phyloP scores from a whole-genome alignment of 2,329 filamentous ascomycete species.

The Sarocladium brachiariae region DNA sequence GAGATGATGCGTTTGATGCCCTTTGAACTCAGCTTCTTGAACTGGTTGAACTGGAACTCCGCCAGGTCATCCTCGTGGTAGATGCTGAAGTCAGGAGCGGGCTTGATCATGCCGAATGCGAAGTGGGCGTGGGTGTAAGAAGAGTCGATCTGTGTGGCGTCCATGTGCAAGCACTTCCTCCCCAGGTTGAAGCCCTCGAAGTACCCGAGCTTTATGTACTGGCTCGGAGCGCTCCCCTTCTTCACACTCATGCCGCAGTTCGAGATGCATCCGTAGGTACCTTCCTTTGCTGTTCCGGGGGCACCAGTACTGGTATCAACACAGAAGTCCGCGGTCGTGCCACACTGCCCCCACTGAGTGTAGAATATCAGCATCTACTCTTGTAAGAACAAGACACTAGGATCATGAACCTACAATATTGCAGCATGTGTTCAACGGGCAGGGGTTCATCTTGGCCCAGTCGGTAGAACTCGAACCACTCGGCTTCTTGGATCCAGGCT shows the following conservation, averaged over 20 bases:
- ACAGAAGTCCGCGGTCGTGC: constrained; percentile 34
- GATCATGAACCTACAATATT: constrained; percentile 16
- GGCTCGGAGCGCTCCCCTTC: not conserved
- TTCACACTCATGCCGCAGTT: constrained; percentile 18
- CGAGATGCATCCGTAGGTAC: constrained; percentile 14
- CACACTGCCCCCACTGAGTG: constrained; percentile 31
- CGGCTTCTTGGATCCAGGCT: constrained; percentile 21
- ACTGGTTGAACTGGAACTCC: constrained; percentile 9
- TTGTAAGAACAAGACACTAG: too few species aligned
- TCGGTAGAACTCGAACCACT: constrained; percentile 11
- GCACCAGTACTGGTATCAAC: constrained; percentile 12
- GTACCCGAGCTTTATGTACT: constrained; percentile 14
- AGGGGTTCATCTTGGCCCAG: constrained; percentile 21
- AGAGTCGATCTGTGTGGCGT: not conserved
- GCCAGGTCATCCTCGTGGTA: not conserved
- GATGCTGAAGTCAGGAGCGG: not conserved
- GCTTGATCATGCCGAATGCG: constrained; percentile 10
- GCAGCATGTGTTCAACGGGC: constrained; percentile 23
- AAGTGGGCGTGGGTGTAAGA: constrained; percentile 6
- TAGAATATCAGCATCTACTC: not conserved
- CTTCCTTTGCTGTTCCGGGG: constrained; percentile 11
- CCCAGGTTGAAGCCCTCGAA: constrained; percentile 14
- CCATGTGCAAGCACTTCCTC: constrained; percentile 14
- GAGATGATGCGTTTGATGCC: constrained; percentile 22
- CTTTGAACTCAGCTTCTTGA: constrained; percentile 9